Evolutionary conservation across 495 filamentous ascomycete genomes (phyloP).

Genomic region (Xylaria cubensis): DNA sequence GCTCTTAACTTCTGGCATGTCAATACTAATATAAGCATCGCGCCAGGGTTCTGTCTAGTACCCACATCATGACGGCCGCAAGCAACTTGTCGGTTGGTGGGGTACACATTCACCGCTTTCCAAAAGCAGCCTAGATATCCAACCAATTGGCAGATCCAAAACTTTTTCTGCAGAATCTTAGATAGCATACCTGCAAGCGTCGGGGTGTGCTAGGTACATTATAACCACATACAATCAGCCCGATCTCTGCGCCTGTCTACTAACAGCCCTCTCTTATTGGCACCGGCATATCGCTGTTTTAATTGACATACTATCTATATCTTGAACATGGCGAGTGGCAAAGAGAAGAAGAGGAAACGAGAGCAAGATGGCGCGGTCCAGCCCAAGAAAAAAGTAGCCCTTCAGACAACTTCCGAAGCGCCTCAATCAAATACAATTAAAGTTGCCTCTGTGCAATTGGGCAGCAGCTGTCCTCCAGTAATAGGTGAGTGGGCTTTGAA

Average conservation of each 20-base stretch:
- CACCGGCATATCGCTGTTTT: not conserved
- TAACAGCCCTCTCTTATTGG: not conserved
- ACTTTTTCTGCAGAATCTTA: slow-evolving; percentile 17
- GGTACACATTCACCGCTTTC: slow-evolving; percentile 40
- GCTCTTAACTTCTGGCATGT: not conserved
- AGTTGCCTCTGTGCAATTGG: slow-evolving; percentile 64
- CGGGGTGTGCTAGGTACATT: not conserved
- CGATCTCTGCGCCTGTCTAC: not conserved
- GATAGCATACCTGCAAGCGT: not conserved
- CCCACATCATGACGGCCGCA: not conserved
- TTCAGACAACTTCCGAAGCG: slow-evolving; percentile 49
- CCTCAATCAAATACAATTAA: slow-evolving; percentile 50
- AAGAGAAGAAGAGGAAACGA: slow-evolving; percentile 79
- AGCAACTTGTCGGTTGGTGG: not conserved
- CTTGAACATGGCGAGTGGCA: slow-evolving; percentile 58
- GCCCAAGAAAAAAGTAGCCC: slow-evolving; percentile 68
- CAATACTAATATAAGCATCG: too few species aligned
- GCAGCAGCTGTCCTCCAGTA: slow-evolving; percentile 67
- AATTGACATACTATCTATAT: not conserved
- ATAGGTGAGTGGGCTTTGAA: slow-evolving; percentile 56
- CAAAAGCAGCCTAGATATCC: slow-evolving; percentile 19
- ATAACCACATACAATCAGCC: slow-evolving; percentile 3
- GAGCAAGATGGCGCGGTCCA: slow-evolving; percentile 53
- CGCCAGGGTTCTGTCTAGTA: too few species aligned
- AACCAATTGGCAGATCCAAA: slow-evolving; percentile 33